Evolutionary conservation across 2,329 filamentous ascomycete species (phyloP).

Genomic region (Coniochaeta hoffmannii): DNA sequence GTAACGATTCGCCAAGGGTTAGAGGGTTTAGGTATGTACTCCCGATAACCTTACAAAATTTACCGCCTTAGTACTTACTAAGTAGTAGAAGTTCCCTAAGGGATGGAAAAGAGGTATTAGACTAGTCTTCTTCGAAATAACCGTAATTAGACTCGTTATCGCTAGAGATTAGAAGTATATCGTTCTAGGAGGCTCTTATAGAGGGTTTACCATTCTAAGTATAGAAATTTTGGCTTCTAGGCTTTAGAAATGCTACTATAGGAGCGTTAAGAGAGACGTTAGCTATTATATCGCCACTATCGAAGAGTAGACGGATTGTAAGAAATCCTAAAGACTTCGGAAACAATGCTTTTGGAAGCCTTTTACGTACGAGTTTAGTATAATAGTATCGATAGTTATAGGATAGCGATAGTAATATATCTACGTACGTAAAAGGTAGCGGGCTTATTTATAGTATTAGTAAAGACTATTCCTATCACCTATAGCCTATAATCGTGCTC

Average conservation of each 20-base stretch:
- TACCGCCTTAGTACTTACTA: neutral
- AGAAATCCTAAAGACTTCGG: constrained; percentile 5
- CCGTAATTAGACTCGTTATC: constrained; percentile 1
- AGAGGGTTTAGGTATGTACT: neutral
- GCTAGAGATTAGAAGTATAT: neutral
- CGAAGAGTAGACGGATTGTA: neutral
- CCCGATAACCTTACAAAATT: neutral
- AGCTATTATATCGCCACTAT: neutral
- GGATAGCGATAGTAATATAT: constrained; percentile 10
- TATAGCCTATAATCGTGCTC: constrained; percentile 3
- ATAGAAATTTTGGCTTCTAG: no score
- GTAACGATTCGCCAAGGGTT: neutral
- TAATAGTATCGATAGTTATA: constrained; percentile 3
- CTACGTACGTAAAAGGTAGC: constrained; percentile 7
- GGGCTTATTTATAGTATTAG: constrained; percentile 7
- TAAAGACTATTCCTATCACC: constrained; percentile 5
- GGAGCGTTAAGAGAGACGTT: neutral
- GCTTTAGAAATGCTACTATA: neutral
- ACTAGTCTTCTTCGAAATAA: neutral
- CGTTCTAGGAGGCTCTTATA: neutral
- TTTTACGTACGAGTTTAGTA: constrained; percentile 8
- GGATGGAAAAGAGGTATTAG: neutral
- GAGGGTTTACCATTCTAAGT: no score
- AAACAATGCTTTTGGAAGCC: constrained; percentile 6
- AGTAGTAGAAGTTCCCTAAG: neutral